A percentile compares a stretch with the other conserved stretches of the same genome.
Evolutionary conservation across 345 rosid genomes (phyloP).

Genomic region (Capsella bursapastoris): DNA sequence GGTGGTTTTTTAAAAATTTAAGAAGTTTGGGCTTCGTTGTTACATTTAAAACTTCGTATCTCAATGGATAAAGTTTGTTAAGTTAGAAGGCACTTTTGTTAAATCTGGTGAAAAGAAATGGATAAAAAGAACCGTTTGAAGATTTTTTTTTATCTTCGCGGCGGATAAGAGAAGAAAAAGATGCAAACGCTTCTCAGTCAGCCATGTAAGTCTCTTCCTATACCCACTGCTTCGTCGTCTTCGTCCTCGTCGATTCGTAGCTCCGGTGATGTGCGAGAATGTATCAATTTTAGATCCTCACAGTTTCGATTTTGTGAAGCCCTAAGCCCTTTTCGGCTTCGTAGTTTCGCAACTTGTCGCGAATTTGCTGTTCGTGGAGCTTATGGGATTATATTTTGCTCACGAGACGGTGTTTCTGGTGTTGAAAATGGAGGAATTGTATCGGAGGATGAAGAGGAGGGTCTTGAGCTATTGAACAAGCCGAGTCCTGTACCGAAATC

Average conservation of each 20-base stretch:
- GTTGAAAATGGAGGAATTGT: conserved; percentile 40
- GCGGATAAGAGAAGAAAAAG: conserved; percentile 49
- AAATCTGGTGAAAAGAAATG: conserved; percentile 13
- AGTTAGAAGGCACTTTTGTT: not conserved
- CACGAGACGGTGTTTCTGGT: conserved; percentile 46
- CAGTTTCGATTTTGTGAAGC: conserved; percentile 36
- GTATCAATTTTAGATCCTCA: not conserved
- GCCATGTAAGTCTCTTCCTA: conserved; percentile 53
- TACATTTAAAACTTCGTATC: not conserved
- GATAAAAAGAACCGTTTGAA: conserved; percentile 43
- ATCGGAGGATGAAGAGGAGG: conserved; percentile 52
- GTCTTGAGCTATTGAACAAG: conserved; percentile 68
- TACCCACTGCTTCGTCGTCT: conserved; percentile 38
- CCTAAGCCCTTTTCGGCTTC: conserved; percentile 35
- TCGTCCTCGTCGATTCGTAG: conserved; percentile 33
- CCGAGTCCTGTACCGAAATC: conserved; percentile 54
- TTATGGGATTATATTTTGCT: conserved; percentile 48
- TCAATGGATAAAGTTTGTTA: not conserved
- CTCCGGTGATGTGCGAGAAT: conserved; percentile 16
- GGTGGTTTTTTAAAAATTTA: not conserved
- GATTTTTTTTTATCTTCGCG: conserved; percentile 20
- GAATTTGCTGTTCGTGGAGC: conserved; percentile 39
- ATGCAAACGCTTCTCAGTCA: conserved; percentile 59
- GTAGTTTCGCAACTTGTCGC: conserved; percentile 19
- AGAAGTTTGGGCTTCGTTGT: not conserved